Evolutionary conservation across 495 filamentous ascomycete species (phyloP), one percentile per base, ranked within the genome.

Genomic region (Collariella sp.): DNA sequence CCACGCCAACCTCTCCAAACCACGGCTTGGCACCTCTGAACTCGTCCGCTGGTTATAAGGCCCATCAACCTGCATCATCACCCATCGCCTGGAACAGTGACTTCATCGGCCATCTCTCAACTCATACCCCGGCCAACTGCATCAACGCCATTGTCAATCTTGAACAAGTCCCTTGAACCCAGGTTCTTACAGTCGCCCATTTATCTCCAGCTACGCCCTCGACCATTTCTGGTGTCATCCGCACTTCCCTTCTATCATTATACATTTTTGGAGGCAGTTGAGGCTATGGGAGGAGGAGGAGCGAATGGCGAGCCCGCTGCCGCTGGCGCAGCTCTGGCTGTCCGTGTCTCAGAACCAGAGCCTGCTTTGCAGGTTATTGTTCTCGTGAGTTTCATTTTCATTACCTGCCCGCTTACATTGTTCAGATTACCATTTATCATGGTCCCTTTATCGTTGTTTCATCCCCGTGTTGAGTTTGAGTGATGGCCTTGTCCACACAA

Each of bases 301-400:
- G 42, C 44, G 29, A 34, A 19, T 3, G 51, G 34, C 19, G 42
- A 49, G 7, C 34, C 44, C n/a, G 34, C 43, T 33, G 61, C 46
- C 52, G 51, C 55, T 40, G 50, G 50, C 51, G 54, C 36, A 4
- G 13, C 49, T 13, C 26, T 52, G 54, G 46, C 42, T 33, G 43
- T 47, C 38, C 46, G 51, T 45, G 55, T 52, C 56, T 48, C 57
- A 48, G 59, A 65, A 50, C 52, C 57, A 52, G 46, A 59, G 40
- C 77, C 83, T 63, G 80, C 84, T 29, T 76, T 91, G 70, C 84
- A 91, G 63, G 80, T 91, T 48, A 88, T 90, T 72, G 78, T 90
- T 50, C 71, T 91, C 73, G 87, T 91, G 75, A 80, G 87, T 80
- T 33, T 6, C 29, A 12, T 45, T 38, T 31, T 9, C 26, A 31